Base-by-base conservation (phyloP, 768 basidiomycete species). In the Collybia sp. region DNA sequence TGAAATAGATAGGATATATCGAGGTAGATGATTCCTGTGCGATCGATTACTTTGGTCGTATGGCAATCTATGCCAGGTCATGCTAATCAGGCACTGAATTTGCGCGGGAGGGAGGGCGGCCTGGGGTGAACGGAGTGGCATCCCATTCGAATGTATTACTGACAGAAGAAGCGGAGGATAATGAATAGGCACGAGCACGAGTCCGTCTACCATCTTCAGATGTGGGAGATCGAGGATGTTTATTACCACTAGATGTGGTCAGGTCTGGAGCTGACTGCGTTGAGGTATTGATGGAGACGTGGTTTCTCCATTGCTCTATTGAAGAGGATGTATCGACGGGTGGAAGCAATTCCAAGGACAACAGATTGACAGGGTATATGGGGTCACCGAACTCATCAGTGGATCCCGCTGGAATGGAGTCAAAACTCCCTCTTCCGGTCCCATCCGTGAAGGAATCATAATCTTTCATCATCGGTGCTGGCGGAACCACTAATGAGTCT, bases 401-500 rank as follows among this genome's bases (percentile, higher is more conserved):
- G 33, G 57, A 61, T 35, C 64, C 64, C 31, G 61, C 58, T 45
- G 71, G 60, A 34, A 70, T 56, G 43, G 69, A 74, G 51, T 76
- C 75, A 59, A 78, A 79, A 50, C 75, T 76, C 38, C 79, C 78
- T 46, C 63, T 59, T 12, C 68, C 71, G 8, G 75, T 77, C 30
- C 79, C 79, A 40, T 80, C 78, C n/a, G 77, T 78, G 65, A 82
- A 82, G 44, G 76, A 73, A 49, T 80, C 79, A 30, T 72, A 57
- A 55, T 82, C 80, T 60, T 75, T 79, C 55, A 82, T 54, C 47
- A 68, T 56, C 9, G 79, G 80, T 20, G 80, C 75, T 3, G 59
- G 66, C 13, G 75, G 71, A 31, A 63, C 54, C 45, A 59, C 51
- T 44, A 68, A 55, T 36, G 55, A 51, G 20, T 50, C 50, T 31